Base-by-base conservation (phyloP, 768 basidiomycete species). In the Hydnum rufescens region DNA sequence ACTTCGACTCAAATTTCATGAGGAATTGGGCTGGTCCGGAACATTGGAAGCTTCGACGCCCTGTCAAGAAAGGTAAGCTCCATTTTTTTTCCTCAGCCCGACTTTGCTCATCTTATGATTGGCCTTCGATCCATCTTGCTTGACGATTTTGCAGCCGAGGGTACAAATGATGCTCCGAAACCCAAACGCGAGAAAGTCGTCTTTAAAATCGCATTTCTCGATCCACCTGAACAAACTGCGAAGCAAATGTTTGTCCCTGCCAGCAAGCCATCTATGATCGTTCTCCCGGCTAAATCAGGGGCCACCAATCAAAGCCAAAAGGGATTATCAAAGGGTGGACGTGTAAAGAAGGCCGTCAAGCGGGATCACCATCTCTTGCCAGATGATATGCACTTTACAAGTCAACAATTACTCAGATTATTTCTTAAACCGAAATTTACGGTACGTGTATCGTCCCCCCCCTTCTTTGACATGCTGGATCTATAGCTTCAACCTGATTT, bases 1-100 rank as follows among this genome's bases (percentile, higher is more conserved):
- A 93, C 64, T 95, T 97, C 62, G 92, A 97, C 64, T 74, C 79
- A 60, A 77, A 70, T 56, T 73, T 84, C 60, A 70, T 80, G 59
- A 93, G 86, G 72, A 93, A 93, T 59, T 99, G 95, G 95, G 95
- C 95, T 3, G 95, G 95, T 0, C 92, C 92, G 4, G 88, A 97
- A 65, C 95, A 99, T 62, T 99, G 95, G 93, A 97, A 93, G 63
- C 64, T 97, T 60, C 70, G 83, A 29, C 52, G 49, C 16, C 48
- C 48, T n/a, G 49, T 56, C 3, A 56, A 54, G 47, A 56, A 55
- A 44, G 49, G 55, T 56, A 26, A 5, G 55, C 19, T n/a, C n/a
- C n/a, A n/a, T n/a, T n/a, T n/a, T n/a, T 29, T 4, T 5, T 48
- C 1, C 34, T 44, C 34, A 32, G 8, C 3, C 46, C 13, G 5